A percentile compares a stretch with the other conserved stretches of the same genome.
Conservation (phyloP, 495 filamentous ascomycete genomes). For the Podospora appendiculata region DNA sequence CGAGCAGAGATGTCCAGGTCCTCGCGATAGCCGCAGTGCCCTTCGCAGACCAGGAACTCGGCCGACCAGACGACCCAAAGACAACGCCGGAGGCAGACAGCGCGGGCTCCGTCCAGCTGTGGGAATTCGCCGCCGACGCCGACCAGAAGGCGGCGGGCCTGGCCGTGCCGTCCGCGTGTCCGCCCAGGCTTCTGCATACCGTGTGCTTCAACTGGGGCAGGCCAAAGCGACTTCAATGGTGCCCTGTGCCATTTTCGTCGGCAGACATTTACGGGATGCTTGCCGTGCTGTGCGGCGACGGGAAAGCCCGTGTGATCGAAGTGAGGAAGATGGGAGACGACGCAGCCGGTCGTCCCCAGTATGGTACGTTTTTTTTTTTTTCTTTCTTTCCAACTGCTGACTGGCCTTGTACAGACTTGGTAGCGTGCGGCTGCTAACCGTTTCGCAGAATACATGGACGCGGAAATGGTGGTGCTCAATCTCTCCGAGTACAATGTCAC, state of each 20-base stretch:
- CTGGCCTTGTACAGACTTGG: not conserved
- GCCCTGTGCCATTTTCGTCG: slow-evolving; percentile 28
- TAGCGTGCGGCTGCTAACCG: slow-evolving; percentile 10
- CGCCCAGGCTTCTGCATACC: slow-evolving; percentile 20
- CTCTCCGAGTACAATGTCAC: slow-evolving; percentile 33
- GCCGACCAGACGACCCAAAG: slow-evolving; percentile 8
- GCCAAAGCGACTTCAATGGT: slow-evolving; percentile 36
- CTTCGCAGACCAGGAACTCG: slow-evolving; percentile 30
- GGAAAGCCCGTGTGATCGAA: slow-evolving; percentile 33
- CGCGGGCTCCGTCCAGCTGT: slow-evolving; percentile 34
- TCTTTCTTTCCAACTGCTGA: not conserved
- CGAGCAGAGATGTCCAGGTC: slow-evolving; percentile 25
- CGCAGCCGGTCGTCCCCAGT: slow-evolving; percentile 9
- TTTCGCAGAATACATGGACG: slow-evolving; percentile 29
- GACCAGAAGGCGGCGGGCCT: slow-evolving; percentile 2
- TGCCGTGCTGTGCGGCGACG: slow-evolving; percentile 34
- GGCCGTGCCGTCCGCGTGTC: slow-evolving; percentile 9
- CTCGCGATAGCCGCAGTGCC: slow-evolving; percentile 39
- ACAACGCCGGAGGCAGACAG: slow-evolving; percentile 12
- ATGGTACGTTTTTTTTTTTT: slow-evolving; percentile 32
- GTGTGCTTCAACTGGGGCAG: slow-evolving; percentile 36
- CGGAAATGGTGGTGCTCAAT: slow-evolving; percentile 32
- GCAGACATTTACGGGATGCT: slow-evolving; percentile 21
- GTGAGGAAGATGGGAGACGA: slow-evolving; percentile 16
- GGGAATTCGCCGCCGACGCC: slow-evolving; percentile 25